phyloP scores from a whole-genome alignment of 768 basidiomycete species.

The Pulveroboletus sp. region DNA sequence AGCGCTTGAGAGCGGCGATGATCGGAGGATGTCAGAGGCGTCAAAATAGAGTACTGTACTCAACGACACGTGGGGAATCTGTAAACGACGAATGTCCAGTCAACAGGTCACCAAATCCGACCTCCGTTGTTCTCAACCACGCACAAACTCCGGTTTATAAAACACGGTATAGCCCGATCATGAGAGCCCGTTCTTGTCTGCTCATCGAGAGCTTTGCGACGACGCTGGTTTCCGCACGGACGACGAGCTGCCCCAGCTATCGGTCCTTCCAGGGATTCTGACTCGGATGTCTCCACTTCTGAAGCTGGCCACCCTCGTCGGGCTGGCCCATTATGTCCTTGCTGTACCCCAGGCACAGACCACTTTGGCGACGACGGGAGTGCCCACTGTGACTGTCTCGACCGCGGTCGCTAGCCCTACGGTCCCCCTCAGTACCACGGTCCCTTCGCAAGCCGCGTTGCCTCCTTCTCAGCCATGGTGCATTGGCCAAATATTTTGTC shows the following conservation, averaged over 20 bases:
- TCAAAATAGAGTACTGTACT: too few relatives aligned
- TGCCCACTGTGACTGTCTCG: slow-evolving; percentile 40
- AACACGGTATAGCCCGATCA: background rate
- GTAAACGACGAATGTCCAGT: too few relatives aligned
- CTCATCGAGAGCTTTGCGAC: background rate
- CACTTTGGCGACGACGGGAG: slow-evolving; percentile 11
- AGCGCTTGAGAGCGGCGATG: too few relatives aligned
- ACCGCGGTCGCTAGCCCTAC: slow-evolving; percentile 67
- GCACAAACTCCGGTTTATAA: background rate
- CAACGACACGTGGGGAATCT: too few relatives aligned
- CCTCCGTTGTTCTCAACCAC: too few relatives aligned
- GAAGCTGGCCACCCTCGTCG: slow-evolving; percentile 10
- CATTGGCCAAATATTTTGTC: slow-evolving; percentile 71
- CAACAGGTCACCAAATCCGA: background rate
- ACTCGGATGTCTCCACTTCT: slow-evolving; percentile 31
- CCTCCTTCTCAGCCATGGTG: slow-evolving; percentile 79
- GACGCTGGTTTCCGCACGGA: background rate
- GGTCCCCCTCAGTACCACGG: slow-evolving; percentile 41
- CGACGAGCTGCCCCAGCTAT: background rate
- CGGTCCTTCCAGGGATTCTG: background rate
- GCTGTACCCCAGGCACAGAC: slow-evolving; percentile 17
- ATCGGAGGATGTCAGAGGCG: too few relatives aligned
- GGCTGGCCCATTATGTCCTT: slow-evolving; percentile 8
- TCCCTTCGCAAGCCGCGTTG: slow-evolving; percentile 61
- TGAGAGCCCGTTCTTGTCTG: background rate